Conservation (phyloP, 2,329 filamentous ascomycete species). For the Xylariomycetidae sp. region DNA sequence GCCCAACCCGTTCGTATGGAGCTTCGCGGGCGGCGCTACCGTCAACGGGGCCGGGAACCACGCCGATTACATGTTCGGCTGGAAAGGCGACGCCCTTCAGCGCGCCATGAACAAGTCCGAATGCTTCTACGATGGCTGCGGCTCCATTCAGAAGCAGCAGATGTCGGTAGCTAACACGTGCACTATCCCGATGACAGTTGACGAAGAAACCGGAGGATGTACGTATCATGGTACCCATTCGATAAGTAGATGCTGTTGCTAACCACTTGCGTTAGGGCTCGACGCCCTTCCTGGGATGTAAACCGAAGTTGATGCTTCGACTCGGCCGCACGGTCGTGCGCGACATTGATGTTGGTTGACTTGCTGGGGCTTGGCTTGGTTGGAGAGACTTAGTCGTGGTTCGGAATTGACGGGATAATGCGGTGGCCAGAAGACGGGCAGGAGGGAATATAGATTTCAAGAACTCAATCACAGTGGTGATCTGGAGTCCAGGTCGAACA, state of each 20-base stretch:
- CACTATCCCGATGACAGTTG: conserved; percentile 19
- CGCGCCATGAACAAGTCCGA: conserved; percentile 30
- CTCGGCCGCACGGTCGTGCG: too few species aligned
- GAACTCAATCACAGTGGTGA: neutral
- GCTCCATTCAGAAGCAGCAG: conserved; percentile 19
- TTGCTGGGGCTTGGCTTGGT: too few species aligned
- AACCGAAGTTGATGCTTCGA: too few species aligned
- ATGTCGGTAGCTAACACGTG: conserved; percentile 20
- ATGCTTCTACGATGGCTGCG: conserved; percentile 31
- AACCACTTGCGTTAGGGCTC: conserved; percentile 10
- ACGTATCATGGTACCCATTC: conserved; percentile 9
- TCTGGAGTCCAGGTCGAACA: conserved; percentile 2
- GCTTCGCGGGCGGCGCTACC: conserved; percentile 17
- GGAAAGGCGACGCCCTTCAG: conserved; percentile 25
- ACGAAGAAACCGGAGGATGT: conserved; percentile 22
- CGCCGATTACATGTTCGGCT: conserved; percentile 34
- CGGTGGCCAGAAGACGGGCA: too few species aligned
- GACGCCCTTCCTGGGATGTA: conserved; percentile 10
- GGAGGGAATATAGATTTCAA: too few species aligned
- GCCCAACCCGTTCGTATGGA: conserved; percentile 22
- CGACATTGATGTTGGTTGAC: too few species aligned
- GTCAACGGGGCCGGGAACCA: conserved; percentile 27
- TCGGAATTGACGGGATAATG: too few species aligned
- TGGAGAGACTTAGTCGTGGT: too few species aligned
- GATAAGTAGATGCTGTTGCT: conserved; percentile 2